These are phyloP conservation scores for Flaveria floridana DNA, from an alignment of 140 eudicot species.

Conservation along the genomic window DNA sequence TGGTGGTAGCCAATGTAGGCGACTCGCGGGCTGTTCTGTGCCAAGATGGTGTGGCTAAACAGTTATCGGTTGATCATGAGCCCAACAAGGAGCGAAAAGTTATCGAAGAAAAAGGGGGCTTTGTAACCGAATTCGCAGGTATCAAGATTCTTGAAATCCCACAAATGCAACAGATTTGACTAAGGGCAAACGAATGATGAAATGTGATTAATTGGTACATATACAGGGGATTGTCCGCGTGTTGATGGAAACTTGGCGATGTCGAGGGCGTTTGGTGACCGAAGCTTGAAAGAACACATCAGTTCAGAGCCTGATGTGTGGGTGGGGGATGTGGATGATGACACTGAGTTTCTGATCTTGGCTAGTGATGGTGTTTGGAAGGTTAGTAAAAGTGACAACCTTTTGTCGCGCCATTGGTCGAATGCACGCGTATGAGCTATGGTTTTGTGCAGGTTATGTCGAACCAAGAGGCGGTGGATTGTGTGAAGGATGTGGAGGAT, in stretches of 20 bases:
- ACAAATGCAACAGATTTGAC: too few relatives aligned
- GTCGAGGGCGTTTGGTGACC: constrained; percentile 94
- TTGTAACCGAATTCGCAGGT: constrained; percentile 72
- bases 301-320: constrained; percentile 77
- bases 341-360: constrained; percentile 61
- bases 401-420: background rate
- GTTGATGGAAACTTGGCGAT: constrained; percentile 87
- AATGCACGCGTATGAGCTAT: background rate
- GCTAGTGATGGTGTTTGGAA: constrained; percentile 90
- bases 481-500: constrained; percentile 60
- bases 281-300: constrained; percentile 71
- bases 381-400: background rate
- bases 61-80: constrained; percentile 77
- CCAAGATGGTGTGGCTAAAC: constrained; percentile 76
- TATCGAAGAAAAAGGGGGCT: constrained; percentile 77
- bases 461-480: constrained; percentile 81
- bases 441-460: constrained; percentile 56
- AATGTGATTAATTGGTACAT: background rate
- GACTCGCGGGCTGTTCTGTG: constrained; percentile 86
- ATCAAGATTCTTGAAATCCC: background rate
- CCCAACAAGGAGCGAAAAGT: constrained; percentile 62
- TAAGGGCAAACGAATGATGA: background rate
- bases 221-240: constrained; percentile 73
- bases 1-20: constrained; percentile 85
- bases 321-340: constrained; percentile 51